phyloP scores from a whole-genome alignment of 352 stramenopile genomes.

The Saprolegnia diclina region DNA sequence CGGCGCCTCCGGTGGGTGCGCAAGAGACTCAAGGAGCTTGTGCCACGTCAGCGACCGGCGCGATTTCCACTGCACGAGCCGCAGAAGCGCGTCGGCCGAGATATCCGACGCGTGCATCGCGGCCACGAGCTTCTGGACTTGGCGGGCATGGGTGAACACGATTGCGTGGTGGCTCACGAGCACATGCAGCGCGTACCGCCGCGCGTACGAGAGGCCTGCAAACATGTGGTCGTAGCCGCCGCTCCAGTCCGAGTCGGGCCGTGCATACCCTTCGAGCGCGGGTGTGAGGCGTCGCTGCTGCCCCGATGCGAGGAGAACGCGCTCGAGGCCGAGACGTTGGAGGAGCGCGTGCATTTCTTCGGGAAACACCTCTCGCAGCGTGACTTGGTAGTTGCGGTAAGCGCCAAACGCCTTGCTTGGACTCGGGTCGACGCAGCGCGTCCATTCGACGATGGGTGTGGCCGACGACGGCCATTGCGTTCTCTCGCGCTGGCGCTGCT shows the following conservation, averaged over 20 bases:
- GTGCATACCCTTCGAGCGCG: background rate
- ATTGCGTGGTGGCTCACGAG: background rate
- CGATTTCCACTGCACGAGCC: too few species aligned
- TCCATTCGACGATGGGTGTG: background rate
- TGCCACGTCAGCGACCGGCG: too few species aligned
- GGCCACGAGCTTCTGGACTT: background rate
- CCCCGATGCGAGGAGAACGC: background rate
- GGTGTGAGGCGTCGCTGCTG: background rate
- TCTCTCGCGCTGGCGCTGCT: too few species aligned
- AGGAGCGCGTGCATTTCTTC: background rate
- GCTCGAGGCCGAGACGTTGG: background rate
- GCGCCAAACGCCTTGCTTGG: background rate
- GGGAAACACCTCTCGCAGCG: background rate
- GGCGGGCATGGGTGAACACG: background rate
- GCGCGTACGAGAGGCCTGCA: background rate
- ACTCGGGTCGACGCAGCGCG: constrained; percentile 7
- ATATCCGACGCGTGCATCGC: background rate
- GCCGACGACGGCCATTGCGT: background rate
- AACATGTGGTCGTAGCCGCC: constrained; percentile 8
- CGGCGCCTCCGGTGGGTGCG: too few species aligned
- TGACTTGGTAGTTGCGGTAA: background rate
- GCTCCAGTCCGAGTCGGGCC: constrained; percentile 6
- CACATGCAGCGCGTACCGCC: constrained; percentile 24
- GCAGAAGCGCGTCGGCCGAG: background rate
- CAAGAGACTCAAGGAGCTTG: background rate